phyloP scores from a whole-genome alignment of 371 early-diverging fungal genomes.

The Blakeslea trispora region DNA sequence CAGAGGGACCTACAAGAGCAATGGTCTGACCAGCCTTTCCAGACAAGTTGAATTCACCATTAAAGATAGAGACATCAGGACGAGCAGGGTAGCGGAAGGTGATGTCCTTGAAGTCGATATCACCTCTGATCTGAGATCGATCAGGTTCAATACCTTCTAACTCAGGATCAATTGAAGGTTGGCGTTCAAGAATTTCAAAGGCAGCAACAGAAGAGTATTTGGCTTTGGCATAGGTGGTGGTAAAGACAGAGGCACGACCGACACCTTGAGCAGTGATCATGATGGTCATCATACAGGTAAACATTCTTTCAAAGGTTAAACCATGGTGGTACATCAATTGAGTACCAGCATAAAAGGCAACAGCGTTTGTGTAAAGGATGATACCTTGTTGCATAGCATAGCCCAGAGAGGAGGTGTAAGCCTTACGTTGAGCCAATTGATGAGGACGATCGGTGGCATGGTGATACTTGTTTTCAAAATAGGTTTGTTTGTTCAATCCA shows the following conservation, averaged over 20 bases:
- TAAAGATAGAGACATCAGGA: slow-evolving; percentile 74
- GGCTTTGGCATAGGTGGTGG: slow-evolving; percentile 73
- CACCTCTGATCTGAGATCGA: slow-evolving; percentile 46
- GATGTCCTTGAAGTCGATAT: slow-evolving; percentile 59
- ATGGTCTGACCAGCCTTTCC: slow-evolving; percentile 78
- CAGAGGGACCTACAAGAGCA: slow-evolving; percentile 88
- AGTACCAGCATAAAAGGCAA: slow-evolving; percentile 63
- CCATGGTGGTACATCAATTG: slow-evolving; percentile 42
- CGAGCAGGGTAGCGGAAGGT: slow-evolving; percentile 87
- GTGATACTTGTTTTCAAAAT: slow-evolving; percentile 64
- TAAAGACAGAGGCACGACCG: slow-evolving; percentile 58
- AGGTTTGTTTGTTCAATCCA: slow-evolving; percentile 75
- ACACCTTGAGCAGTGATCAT: slow-evolving; percentile 75
- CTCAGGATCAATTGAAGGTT: slow-evolving; percentile 71
- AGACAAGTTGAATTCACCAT: slow-evolving; percentile 69
- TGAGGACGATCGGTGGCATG: slow-evolving; percentile 68
- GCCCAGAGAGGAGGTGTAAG: slow-evolving; percentile 58
- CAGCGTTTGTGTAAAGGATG: slow-evolving; percentile 65
- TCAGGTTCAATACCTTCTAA: slow-evolving; percentile 57
- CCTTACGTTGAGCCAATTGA: slow-evolving; percentile 57
- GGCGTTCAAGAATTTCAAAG: slow-evolving; percentile 76
- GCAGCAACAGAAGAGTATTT: slow-evolving; percentile 79
- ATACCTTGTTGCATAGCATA: slow-evolving; percentile 71
- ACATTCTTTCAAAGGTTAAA: slow-evolving; percentile 46
- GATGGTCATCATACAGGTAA: slow-evolving; percentile 72